Conservation (phyloP, 2,329 filamentous ascomycete species). For the Fusarium proliferatum region DNA sequence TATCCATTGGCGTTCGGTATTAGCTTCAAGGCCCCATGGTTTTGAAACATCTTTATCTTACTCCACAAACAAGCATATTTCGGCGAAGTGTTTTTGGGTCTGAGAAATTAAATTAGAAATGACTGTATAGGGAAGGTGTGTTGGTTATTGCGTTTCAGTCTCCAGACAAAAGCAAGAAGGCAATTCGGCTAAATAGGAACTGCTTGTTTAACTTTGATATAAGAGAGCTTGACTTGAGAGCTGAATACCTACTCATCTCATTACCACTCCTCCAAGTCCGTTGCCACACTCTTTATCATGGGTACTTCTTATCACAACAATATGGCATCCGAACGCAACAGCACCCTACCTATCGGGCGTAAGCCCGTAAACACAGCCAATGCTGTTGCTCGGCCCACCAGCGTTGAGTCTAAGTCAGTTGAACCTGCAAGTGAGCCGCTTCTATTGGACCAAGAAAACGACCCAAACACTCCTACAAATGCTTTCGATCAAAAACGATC, state of each 20-base stretch:
- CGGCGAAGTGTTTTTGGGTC: not conserved
- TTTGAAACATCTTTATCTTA: not conserved
- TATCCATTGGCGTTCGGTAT: not conserved
- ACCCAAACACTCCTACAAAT: not conserved
- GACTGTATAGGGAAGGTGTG: not conserved
- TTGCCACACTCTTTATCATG: not conserved
- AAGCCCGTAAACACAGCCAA: not conserved
- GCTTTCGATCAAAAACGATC: not conserved
- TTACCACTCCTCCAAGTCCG: not conserved
- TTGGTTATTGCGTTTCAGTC: not conserved
- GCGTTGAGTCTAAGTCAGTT: not conserved
- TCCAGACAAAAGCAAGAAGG: not conserved
- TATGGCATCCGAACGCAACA: not conserved
- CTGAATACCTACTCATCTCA: not conserved
- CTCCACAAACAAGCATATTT: not conserved
- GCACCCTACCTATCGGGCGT: not conserved
- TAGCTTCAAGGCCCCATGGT: not conserved
- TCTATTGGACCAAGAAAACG: not conserved
- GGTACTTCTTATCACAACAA: not conserved
- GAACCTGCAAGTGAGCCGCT: not conserved
- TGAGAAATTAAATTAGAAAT: not conserved
- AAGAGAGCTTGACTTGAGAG: not conserved
- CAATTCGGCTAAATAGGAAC: not conserved
- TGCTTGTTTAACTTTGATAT: not conserved
- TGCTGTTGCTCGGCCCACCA: not conserved